Evolutionary conservation across 176 grass and related monocot genomes (phyloP).

Genomic region (Cocos nucifera): DNA sequence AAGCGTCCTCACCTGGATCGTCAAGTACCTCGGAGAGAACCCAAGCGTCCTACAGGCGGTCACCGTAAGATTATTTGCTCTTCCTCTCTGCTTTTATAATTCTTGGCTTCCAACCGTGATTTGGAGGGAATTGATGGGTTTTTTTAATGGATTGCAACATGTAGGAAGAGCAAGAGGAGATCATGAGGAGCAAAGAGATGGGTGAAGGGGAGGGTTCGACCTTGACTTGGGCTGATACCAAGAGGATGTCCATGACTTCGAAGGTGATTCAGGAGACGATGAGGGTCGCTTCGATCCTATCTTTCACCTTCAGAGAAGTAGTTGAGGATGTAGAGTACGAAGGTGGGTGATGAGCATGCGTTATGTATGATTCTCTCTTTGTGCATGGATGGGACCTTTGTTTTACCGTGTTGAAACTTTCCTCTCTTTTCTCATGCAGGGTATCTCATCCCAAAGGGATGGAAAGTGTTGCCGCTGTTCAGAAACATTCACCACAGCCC

Average conservation of each 20-base stretch:
- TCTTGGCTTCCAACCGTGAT: neutral
- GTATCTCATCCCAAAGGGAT: slow-evolving; percentile 97
- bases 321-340: slow-evolving; percentile 95
- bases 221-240: slow-evolving; percentile 67
- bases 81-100: no score
- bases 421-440: slow-evolving; percentile 31
- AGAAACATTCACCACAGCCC: slow-evolving; percentile 96
- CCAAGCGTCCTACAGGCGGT: slow-evolving; percentile 61
- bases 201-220: slow-evolving; percentile 1
- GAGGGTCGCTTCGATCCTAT: slow-evolving; percentile 94
- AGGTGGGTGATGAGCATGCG: slow-evolving; percentile 23
- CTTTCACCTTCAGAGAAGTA: slow-evolving; percentile 96
- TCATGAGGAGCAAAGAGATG: slow-evolving; percentile 40
- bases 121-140: neutral
- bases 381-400: no score
- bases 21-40: slow-evolving; percentile 93
- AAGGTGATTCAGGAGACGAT: slow-evolving; percentile 96
- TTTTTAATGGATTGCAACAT: neutral
- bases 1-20: slow-evolving; percentile 95
- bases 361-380: no score
- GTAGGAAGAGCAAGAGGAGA: slow-evolving; percentile 80
- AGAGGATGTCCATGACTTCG: slow-evolving; percentile 63
- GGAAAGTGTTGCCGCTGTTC: slow-evolving; percentile 96
- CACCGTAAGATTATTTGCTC: slow-evolving; percentile 35
- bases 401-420: no score